These are phyloP conservation scores for Begonia peltatifolia DNA, from an alignment of 306 rosid species.

Conservation along the genomic window DNA sequence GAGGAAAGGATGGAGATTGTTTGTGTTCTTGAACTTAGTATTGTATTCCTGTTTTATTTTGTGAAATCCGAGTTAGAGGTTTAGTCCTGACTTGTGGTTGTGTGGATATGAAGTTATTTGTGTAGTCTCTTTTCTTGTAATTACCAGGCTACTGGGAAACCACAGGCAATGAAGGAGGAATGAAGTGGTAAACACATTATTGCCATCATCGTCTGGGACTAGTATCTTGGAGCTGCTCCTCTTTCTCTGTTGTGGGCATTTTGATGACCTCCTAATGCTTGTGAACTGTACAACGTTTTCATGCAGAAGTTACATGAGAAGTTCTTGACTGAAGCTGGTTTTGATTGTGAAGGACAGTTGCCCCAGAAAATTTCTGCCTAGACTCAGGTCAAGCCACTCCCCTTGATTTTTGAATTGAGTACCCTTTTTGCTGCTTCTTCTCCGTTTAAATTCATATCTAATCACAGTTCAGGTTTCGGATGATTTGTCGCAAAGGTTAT, in stretches of 20 bases:
- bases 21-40: no score
- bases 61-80: no score
- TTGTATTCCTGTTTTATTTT: no score
- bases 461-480: background rate
- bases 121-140: no score
- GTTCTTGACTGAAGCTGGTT: constrained; percentile 16
- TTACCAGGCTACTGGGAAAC: no score
- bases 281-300: constrained; percentile 85
- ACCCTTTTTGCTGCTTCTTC: no score
- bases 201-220: constrained; percentile 52
- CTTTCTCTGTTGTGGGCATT: constrained; percentile 92
- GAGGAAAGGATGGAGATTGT: no score
- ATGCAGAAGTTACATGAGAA: constrained; percentile 85
- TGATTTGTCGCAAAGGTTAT: background rate
- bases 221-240: constrained; percentile 72
- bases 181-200: constrained; percentile 49
- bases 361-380: background rate
- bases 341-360: no score
- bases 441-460: no score
- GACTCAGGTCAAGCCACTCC: background rate
- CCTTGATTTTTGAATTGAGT: background rate
- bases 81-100: no score
- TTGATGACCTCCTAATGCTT: constrained; percentile 95
- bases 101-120: no score
- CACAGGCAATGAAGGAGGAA: no score